Percentiles rank a stretch among this genome's conserved stretches.
phyloP scores from a whole-genome alignment of 441 rosid species.

The Pelargonium cotyledonis region DNA sequence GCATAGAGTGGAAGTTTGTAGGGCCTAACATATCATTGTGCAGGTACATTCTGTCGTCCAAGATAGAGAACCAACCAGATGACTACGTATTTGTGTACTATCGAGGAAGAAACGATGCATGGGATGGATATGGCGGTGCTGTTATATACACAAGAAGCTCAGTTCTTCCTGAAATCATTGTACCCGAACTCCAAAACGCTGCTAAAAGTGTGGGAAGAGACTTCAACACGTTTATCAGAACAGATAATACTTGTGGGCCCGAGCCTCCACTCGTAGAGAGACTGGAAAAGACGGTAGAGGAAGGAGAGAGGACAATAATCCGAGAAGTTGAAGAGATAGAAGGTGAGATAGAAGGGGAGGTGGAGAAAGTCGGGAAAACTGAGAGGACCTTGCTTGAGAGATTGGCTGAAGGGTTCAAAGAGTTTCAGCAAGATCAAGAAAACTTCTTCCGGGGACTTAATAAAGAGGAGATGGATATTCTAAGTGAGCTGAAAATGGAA shows the following conservation, averaged over 20 bases:
- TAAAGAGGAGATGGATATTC: constrained; percentile 69
- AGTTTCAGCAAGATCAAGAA: constrained; percentile 60
- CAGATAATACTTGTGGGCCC: constrained; percentile 78
- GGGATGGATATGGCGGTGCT: constrained; percentile 98
- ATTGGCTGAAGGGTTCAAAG: constrained; percentile 66
- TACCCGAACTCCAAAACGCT: constrained; percentile 77
- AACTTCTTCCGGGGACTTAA: constrained; percentile 50
- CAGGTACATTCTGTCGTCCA: constrained; percentile 87
- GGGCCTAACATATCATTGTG: neutral
- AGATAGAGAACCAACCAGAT: constrained; percentile 57
- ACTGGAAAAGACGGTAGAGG: constrained; percentile 70
- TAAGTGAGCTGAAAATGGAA: constrained; percentile 69
- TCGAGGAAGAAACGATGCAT: constrained; percentile 84
- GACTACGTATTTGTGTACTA: constrained; percentile 83
- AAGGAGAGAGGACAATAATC: constrained; percentile 51
- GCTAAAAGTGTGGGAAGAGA: constrained; percentile 76
- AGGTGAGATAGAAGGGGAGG: constrained; percentile 38
- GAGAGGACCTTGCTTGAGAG: constrained; percentile 68
- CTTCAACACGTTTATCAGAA: constrained; percentile 58
- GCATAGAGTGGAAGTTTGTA: too few species aligned
- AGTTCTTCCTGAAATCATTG: constrained; percentile 55
- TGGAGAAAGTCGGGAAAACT: constrained; percentile 44
- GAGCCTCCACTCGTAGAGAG: constrained; percentile 91
- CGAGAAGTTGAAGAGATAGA: constrained; percentile 58
- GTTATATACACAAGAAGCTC: constrained; percentile 80